Conservation (phyloP, 768 basidiomycete genomes). For the Kwoniella europaea region DNA sequence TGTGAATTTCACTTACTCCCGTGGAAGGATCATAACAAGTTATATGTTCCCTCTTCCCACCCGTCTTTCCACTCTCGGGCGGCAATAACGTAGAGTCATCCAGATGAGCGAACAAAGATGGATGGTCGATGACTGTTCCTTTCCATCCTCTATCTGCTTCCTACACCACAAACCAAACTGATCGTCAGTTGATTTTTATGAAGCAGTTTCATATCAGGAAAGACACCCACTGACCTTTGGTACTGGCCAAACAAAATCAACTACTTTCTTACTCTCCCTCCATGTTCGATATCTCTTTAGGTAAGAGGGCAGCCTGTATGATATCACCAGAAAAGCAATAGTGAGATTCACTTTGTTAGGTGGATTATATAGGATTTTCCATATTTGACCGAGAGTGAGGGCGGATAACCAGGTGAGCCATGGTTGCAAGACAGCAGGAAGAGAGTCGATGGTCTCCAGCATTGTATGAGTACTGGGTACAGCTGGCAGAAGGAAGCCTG, state of each 20-base stretch:
- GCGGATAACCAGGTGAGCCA: slow-evolving; percentile 24
- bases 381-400: slow-evolving; percentile 42
- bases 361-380: slow-evolving; percentile 41
- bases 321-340: slow-evolving; percentile 72
- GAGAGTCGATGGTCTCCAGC: slow-evolving; percentile 16
- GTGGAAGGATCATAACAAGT: slow-evolving; percentile 93
- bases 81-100: slow-evolving; percentile 34
- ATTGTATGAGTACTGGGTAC: not conserved
- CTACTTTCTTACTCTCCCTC: slow-evolving; percentile 73
- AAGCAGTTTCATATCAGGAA: not conserved
- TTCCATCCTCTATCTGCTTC: slow-evolving; percentile 41
- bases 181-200: not conserved
- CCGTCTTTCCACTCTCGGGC: slow-evolving; percentile 26
- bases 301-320: slow-evolving; percentile 64
- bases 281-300: slow-evolving; percentile 76
- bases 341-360: slow-evolving; percentile 60
- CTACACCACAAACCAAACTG: slow-evolving; percentile 15
- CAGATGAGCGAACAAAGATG: slow-evolving; percentile 50
- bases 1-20: slow-evolving; percentile 58
- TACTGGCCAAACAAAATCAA: slow-evolving; percentile 65
- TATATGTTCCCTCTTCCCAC: slow-evolving; percentile 65
- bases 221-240: slow-evolving; percentile 64
- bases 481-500: too few relatives aligned
- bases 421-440: slow-evolving; percentile 4
- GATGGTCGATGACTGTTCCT: slow-evolving; percentile 33